These are phyloP conservation scores for Saturnispora sanitii DNA, from an alignment of 805 yeast genomes.

Conservation along the genomic window DNA sequence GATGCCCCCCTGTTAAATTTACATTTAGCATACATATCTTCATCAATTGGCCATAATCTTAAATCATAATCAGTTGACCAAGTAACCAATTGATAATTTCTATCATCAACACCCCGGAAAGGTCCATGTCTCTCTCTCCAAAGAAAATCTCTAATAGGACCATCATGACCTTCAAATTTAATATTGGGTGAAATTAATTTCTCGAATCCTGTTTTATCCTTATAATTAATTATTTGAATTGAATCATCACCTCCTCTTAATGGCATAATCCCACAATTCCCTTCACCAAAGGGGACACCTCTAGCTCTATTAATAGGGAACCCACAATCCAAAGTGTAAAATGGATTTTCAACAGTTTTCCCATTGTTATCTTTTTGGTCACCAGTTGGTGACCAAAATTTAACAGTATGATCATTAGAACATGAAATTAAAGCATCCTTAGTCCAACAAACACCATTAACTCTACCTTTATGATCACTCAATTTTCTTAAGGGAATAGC, in stretches of 20 bases:
- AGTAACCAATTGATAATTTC: conserved; percentile 85
- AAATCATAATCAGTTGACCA: conserved; percentile 89
- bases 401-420: conserved; percentile 78
- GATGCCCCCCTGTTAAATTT: conserved; percentile 25
- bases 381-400: conserved; percentile 57
- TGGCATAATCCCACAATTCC: conserved; percentile 83
- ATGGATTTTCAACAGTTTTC: conserved; percentile 39
- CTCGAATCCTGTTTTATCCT: conserved; percentile 28
- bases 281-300: conserved; percentile 76
- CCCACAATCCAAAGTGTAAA: conserved; percentile 22
- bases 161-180: conserved; percentile 71
- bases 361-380: conserved; percentile 30
- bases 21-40: conserved; percentile 38
- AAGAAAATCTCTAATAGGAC: conserved; percentile 76
- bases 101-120: conserved; percentile 40
- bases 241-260: conserved; percentile 73
- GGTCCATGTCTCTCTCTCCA: conserved; percentile 64
- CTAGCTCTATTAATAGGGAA: conserved; percentile 89
- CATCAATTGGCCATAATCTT: conserved; percentile 65
- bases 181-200: conserved; percentile 44
- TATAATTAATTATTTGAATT: conserved; percentile 44
- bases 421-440: conserved; percentile 61
- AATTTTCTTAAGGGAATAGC: conserved; percentile 61
- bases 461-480: conserved; percentile 72
- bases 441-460: conserved; percentile 83